Base-by-base conservation (phyloP, 2,329 filamentous ascomycete species). In the Aureobasidium sp. region DNA sequence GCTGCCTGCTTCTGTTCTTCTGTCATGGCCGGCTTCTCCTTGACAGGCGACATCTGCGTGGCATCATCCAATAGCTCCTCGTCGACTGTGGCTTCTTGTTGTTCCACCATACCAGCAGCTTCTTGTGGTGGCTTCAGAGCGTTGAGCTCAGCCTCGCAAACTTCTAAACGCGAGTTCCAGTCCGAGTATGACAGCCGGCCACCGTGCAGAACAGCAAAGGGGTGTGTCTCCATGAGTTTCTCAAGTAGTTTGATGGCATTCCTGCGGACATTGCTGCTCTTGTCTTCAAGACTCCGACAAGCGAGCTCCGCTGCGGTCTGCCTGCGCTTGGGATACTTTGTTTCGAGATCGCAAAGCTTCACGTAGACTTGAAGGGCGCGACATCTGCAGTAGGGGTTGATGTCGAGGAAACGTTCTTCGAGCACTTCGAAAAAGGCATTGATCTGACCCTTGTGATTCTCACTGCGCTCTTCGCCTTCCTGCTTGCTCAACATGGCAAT, bases 351-450 rank as follows among this genome's bases (percentile, higher is more conserved):
- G 69, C 92, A 97, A 14, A 99, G 82, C 71, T 87, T 93, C 76
- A 90, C 84, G 70, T 94, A 97, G 3, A 97, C 94, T 71, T 99
- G 94, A 64, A 99, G 90, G 2, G 91, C 86, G 68, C 93, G 84
- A 75, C 89, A 95, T 70, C 94, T 85, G 72, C 91, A 97, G 76
- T 97, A 99, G 0, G 94, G 95, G 74, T 97, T 99, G 70, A 96
- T 85, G 69, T 99, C 94, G 54, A 97, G 81, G 75, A 99, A 99
- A 14, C 94, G 86, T 76, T 97, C 93, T 72, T 99, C 92, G 2
- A 99, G 79, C 0, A 97, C 92, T 69, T 97, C 93, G 70, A 97
- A 97, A 72, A 97, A 99, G 22, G 92, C 91, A 67, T 95, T 94
- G 64, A 99, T 88, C 72, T 99, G 94, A 0, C 89, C 91, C 74